A percentile compares a stretch with the other conserved stretches of the same genome.
Evolutionary conservation across 495 filamentous ascomycete species (phyloP).

Genomic region (Clavariopsis aquatica): DNA sequence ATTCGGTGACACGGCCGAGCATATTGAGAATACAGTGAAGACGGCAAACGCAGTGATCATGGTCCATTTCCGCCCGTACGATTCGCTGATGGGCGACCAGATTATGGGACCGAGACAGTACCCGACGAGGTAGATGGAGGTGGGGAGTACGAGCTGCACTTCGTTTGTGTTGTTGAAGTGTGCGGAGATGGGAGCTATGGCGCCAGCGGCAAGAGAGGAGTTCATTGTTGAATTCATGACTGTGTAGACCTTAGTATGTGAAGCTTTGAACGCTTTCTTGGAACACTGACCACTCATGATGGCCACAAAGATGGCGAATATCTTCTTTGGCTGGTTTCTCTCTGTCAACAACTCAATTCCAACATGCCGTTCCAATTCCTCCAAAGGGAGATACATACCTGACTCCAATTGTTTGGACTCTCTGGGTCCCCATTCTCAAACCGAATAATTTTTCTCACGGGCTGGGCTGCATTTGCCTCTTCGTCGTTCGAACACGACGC

Average conservation of each 20-base stretch:
- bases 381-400: conserved; percentile 11
- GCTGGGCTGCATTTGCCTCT: background rate
- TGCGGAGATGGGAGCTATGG: conserved; percentile 57
- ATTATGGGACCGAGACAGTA: conserved; percentile 66
- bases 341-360: background rate
- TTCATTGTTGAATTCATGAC: conserved; percentile 78
- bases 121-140: conserved; percentile 72
- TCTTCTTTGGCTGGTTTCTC: conserved; percentile 53
- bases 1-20: conserved; percentile 66
- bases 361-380: background rate
- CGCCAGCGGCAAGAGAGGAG: conserved; percentile 65
- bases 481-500: conserved; percentile 32
- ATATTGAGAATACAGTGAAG: conserved; percentile 69
- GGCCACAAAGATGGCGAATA: conserved; percentile 53
- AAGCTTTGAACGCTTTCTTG: background rate
- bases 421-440: conserved; percentile 40
- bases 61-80: conserved; percentile 65
- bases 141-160: conserved; percentile 66
- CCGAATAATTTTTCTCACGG: conserved; percentile 11
- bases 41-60: conserved; percentile 62
- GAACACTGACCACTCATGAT: conserved; percentile 22
- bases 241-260: background rate
- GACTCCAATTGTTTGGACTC: conserved; percentile 43
- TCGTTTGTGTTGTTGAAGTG: conserved; percentile 62
- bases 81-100: conserved; percentile 71